phyloP scores from a whole-genome alignment of 495 filamentous ascomycete genomes.

The Talaromyces nanjingensis region DNA sequence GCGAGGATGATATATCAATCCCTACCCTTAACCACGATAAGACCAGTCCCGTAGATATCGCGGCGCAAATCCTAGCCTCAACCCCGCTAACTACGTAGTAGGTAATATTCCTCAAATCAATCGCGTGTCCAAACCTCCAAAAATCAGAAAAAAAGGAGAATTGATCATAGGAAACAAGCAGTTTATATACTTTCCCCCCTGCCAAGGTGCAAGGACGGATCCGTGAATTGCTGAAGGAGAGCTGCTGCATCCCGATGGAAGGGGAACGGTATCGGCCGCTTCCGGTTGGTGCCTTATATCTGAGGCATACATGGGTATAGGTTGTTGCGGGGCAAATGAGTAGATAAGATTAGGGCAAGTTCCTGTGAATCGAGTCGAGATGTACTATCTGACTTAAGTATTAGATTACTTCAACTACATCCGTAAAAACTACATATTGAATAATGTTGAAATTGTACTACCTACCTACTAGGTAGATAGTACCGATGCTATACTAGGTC shows the following conservation, averaged over 20 bases:
- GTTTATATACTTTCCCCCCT: not conserved
- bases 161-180: no score
- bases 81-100: no score
- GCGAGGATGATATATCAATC: no score
- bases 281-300: slow-evolving; percentile 13
- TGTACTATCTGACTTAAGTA: not conserved
- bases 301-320: not conserved
- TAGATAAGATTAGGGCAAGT: no score
- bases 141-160: not conserved
- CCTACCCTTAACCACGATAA: no score
- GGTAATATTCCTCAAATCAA: no score
- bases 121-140: no score
- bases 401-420: not conserved
- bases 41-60: no score
- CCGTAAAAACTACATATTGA: not conserved
- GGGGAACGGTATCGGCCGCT: slow-evolving; percentile 16
- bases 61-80: no score
- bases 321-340: not conserved
- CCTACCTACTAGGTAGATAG: not conserved
- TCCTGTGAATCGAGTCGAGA: not conserved
- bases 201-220: no score
- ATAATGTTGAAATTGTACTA: not conserved
- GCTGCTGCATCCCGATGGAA: not conserved
- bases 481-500: not conserved
- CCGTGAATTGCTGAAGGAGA: no score